Base-by-base conservation (phyloP, 495 filamentous ascomycete genomes). In the Trichoderma asperelloides region DNA sequence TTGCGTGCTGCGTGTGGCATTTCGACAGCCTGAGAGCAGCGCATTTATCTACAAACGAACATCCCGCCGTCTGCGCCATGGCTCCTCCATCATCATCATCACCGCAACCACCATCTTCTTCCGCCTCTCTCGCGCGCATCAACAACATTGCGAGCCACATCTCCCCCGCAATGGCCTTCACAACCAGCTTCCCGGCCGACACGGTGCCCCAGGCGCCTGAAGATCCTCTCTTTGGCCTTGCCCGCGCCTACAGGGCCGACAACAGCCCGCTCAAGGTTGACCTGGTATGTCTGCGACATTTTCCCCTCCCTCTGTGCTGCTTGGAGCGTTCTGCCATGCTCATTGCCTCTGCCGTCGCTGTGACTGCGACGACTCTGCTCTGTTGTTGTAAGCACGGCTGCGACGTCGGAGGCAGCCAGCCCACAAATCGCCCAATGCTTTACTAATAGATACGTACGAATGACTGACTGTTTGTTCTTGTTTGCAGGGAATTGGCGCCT, bases 151-250 rank as follows among this genome's bases (percentile, higher is more conserved):
- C 77, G 68, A 74, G 74, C 63, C 76, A 78, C 71, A 78, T 79
- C 75, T 69, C 77, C 68, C 64, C 72, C 51, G 39, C 71, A 45
- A 65, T 65, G 64, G 63, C 63, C 71, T 73, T 77, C 70, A 73
- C 85, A 65, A 89, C 92, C 68, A 86, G 86, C 65, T 98, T 98
- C 79, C 84, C 87, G 47, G 79, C 89, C 66, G 87, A 91, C 74
- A 83, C 82, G 67, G 92, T 99, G 27, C 90, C 94, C 71, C 87
- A 93, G 72, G 95, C 96, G 62, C 93, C 96, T 47, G 92, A 96
- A 75, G 95, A 99, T 78, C 90, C 96, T 68, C 84, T 99, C 71
- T 99, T 99, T 74, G 93, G 95, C 49, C 79, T 99, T 68, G 91
- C 93, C 85, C 87, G 90, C 70, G 93, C 92, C 64, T 98, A 89